These are phyloP conservation scores for Encephalitozoon hellem DNA, from an alignment of 371 early-diverging fungal genomes.

Conservation along the genomic window DNA sequence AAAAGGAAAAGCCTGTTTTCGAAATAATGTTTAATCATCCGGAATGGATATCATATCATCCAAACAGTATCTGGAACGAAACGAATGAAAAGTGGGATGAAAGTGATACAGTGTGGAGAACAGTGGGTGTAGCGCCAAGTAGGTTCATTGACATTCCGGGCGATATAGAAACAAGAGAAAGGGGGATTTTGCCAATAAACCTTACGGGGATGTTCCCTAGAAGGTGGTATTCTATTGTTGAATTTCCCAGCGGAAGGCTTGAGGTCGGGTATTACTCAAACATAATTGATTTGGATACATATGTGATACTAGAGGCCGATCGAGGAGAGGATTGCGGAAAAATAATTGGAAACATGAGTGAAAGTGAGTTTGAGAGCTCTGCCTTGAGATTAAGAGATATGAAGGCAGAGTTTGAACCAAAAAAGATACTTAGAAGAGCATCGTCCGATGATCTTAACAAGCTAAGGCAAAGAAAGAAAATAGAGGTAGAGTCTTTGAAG, in stretches of 20 bases:
- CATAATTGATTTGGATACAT: constrained; percentile 15
- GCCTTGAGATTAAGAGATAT: constrained; percentile 30
- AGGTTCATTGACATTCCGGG: not conserved
- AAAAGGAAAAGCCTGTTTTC: not conserved
- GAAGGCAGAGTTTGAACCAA: constrained; percentile 39
- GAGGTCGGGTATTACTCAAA: constrained; percentile 27
- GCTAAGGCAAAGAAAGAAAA: constrained; percentile 42
- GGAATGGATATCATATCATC: not conserved
- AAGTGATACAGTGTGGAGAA: constrained; percentile 6
- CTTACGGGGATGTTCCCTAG: not conserved
- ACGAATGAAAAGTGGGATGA: constrained; percentile 23
- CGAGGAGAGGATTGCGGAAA: constrained; percentile 61
- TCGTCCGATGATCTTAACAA: constrained; percentile 45
- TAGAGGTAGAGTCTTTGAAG: constrained; percentile 44
- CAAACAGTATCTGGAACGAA: constrained; percentile 25
- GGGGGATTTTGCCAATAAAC: not conserved
- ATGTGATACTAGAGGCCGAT: constrained; percentile 61
- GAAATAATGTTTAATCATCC: not conserved
- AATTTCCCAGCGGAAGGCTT: constrained; percentile 54
- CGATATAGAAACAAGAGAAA: not conserved
- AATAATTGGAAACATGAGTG: constrained; percentile 9
- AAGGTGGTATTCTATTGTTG: constrained; percentile 44
- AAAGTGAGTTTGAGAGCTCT: constrained; percentile 9
- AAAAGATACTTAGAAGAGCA: constrained; percentile 56
- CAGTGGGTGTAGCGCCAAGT: constrained; percentile 20